A percentile compares a stretch with the other conserved stretches of the same genome.
phyloP scores from a whole-genome alignment of 805 yeast genomes.

The Metschnikowia lachancei region DNA sequence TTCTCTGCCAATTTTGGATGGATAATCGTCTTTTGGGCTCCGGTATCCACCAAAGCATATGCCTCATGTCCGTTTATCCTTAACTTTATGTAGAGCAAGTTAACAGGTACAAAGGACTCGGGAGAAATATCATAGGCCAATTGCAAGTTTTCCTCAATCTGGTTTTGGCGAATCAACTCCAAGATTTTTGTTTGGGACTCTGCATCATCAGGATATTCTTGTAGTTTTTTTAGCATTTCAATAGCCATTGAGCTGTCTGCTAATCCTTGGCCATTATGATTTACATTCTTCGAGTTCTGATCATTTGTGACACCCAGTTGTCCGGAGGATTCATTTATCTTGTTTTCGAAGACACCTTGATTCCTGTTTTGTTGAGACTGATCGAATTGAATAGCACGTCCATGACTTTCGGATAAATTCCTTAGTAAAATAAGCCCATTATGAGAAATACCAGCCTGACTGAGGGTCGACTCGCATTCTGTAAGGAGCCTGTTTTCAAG shows the following conservation, averaged over 20 bases:
- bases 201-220: conserved; percentile 38
- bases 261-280: not conserved
- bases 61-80: conserved; percentile 77
- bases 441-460: conserved; percentile 48
- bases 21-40: conserved; percentile 88
- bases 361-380: not conserved
- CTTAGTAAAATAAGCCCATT: conserved; percentile 56
- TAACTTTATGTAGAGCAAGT: conserved; percentile 78
- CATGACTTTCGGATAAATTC: not conserved
- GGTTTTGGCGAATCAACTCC: conserved; percentile 66
- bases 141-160: conserved; percentile 74
- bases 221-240: not conserved
- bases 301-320: not conserved
- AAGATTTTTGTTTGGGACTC: conserved; percentile 59
- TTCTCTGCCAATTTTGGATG: conserved; percentile 72
- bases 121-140: conserved; percentile 86
- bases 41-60: conserved; percentile 94
- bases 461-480: conserved; percentile 38
- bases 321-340: not conserved
- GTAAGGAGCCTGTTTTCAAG: conserved; percentile 45
- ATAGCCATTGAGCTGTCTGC: not conserved
- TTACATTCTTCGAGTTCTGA: not conserved
- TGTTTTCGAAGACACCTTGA: not conserved
- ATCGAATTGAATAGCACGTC: not conserved
- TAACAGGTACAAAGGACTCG: conserved; percentile 78